phyloP scores from a whole-genome alignment of 306 rosid genomes.

The Pyrus communis region DNA sequence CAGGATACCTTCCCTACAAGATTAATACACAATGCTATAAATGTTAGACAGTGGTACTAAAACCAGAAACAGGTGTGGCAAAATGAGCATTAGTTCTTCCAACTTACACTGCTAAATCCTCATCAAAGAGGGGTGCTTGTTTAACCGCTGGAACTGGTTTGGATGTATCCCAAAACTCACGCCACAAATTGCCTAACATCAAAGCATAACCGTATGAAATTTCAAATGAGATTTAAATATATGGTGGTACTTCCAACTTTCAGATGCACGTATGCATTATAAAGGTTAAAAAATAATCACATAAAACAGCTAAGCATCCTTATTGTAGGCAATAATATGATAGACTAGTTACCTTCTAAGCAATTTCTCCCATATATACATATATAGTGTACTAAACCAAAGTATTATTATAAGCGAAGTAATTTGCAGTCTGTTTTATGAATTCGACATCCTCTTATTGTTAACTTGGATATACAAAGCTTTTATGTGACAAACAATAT shows the following conservation, averaged over 20 bases:
- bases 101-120: constrained; percentile 95
- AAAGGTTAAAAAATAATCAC: background rate
- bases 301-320: background rate
- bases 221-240: background rate
- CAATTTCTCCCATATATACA: background rate
- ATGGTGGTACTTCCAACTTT: background rate
- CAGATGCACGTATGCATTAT: background rate
- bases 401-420: background rate
- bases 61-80: constrained; percentile 1
- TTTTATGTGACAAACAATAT: constrained; percentile 13
- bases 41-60: background rate
- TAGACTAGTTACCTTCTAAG: background rate
- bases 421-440: background rate
- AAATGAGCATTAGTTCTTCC: background rate
- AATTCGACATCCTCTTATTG: background rate
- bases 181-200: constrained; percentile 90
- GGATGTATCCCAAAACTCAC: constrained; percentile 84
- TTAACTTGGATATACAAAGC: background rate
- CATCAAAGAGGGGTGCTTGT: constrained; percentile 94
- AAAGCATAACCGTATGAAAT: background rate
- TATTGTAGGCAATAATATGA: background rate
- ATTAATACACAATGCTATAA: constrained; percentile 12
- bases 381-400: background rate
- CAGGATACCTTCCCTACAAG: constrained; percentile 89
- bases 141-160: constrained; percentile 93